Evolutionary conservation across 2,329 filamentous ascomycete species (phyloP), one percentile per base, ranked within the genome.

Genomic region (Colletotrichum zoysiae): DNA sequence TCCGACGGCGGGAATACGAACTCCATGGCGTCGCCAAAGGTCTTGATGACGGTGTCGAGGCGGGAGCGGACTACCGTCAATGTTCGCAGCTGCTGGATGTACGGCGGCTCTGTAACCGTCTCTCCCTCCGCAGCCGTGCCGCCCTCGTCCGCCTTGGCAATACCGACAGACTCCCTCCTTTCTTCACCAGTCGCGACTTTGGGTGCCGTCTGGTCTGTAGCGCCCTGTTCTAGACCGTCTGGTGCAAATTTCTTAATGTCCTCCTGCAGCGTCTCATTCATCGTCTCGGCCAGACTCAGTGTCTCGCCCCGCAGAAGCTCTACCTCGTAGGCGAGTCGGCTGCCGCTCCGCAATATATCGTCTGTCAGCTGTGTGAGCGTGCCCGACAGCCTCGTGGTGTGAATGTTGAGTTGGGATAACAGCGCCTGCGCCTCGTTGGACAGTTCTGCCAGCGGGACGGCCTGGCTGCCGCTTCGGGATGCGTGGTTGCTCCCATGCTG

Each of bases 21-120:
- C 76, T 97, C 92, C 93, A 98, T 97, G 42, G 96, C 95, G 76
- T 97, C 92, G 51, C 95, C 95, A 80, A 99, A 99, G 1, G 92
- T 92, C 80, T 93, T 93, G 78, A 98, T 95, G 33, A 98, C 95
- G 1, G 91, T 88, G 75, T 98, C 95, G 20, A 99, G 87, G n/a
- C 95, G 92, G 1, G 89, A 84, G 62, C 95, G 93, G 38, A 98
- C 94, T 53, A 92, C 88, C 4, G 92, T 93, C 48, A 99, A 86
- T 18, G 92, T 97, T 76, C 93, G 93, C 67, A 99, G 86, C 75
- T 95, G 92, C 63, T 88, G 88, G 74, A 98, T 92, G 80, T 92
- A 94, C 42, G 86, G 84, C 1, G 92, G 92, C 69, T 92, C 89
- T 75, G 9, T 72, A 73, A 57, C 76, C 74, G 6, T 59, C 58